These are phyloP conservation scores for Zalaria obscura DNA, from an alignment of 2,329 filamentous ascomycete species.

Conservation along the genomic window DNA sequence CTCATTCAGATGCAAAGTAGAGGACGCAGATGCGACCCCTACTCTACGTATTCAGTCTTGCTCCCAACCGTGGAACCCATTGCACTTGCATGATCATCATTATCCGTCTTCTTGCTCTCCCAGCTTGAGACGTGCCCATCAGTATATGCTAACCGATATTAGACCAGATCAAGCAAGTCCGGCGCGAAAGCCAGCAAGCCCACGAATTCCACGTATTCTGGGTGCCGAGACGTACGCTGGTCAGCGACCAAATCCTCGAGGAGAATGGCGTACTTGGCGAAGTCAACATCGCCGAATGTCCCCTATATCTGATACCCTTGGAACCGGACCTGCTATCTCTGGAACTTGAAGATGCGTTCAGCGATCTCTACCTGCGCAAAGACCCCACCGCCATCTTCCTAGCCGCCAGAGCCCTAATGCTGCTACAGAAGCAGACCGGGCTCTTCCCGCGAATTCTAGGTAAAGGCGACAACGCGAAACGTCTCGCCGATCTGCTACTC, in stretches of 20 bases:
- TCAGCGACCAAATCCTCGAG: slow-evolving; percentile 84
- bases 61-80: slow-evolving; percentile 16
- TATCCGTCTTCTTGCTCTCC: slow-evolving; percentile 6
- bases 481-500: slow-evolving; percentile 70
- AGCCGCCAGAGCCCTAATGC: slow-evolving; percentile 84
- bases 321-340: slow-evolving; percentile 85
- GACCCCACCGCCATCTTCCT: slow-evolving; percentile 85
- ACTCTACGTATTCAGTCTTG: slow-evolving; percentile 37
- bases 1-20: slow-evolving; percentile 36
- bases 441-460: slow-evolving; percentile 90
- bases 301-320: slow-evolving; percentile 78
- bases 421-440: slow-evolving; percentile 78
- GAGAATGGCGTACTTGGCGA: slow-evolving; percentile 88
- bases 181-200: slow-evolving; percentile 72
- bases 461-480: slow-evolving; percentile 88
- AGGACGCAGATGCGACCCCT: slow-evolving; percentile 37
- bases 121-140: slow-evolving; percentile 12
- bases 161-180: slow-evolving; percentile 87
- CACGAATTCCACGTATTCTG: slow-evolving; percentile 97
- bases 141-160: slow-evolving; percentile 30
- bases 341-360: slow-evolving; percentile 76
- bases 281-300: slow-evolving; percentile 74
- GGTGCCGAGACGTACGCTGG: slow-evolving; percentile 80
- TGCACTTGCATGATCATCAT: slow-evolving; percentile 9
- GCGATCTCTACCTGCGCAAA: slow-evolving; percentile 78